Percentiles rank a stretch among this genome's conserved stretches.
Evolutionary conservation across 2,329 filamentous ascomycete genomes (phyloP).

Genomic region (Capronia epimyces): DNA sequence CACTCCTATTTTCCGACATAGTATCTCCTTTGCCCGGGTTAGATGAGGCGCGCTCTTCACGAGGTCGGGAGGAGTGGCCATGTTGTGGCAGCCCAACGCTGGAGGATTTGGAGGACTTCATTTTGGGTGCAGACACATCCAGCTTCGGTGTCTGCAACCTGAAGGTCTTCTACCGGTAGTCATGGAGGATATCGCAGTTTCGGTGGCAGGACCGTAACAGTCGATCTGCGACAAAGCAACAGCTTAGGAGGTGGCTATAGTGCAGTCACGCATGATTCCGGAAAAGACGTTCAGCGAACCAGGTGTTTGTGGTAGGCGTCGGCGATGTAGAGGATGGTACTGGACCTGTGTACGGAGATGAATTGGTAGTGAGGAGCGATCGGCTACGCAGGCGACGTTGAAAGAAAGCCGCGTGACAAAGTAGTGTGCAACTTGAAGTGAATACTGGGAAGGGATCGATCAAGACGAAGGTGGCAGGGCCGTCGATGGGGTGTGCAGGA

Average conservation of each 20-base stretch:
- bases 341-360: not conserved
- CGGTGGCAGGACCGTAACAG: not conserved
- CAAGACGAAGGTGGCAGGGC: not conserved
- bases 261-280: not conserved
- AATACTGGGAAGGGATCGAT: not conserved
- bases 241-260: not conserved
- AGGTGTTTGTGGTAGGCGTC: not conserved
- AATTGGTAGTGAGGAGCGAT: not conserved
- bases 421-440: not conserved
- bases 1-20: constrained; percentile 7
- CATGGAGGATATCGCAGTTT: constrained; percentile 11
- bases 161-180: constrained; percentile 6
- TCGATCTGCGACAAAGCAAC: not conserved
- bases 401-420: not conserved
- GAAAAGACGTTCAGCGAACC: not conserved
- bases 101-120: constrained; percentile 24
- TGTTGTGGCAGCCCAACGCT: constrained; percentile 16
- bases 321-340: not conserved
- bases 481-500: not conserved
- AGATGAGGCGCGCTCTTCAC: constrained; percentile 12
- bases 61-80: constrained; percentile 17
- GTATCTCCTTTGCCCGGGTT: constrained; percentile 7
- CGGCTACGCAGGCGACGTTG: not conserved
- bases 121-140: constrained; percentile 21
- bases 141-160: constrained; percentile 24